A percentile compares a stretch with the other conserved stretches of the same genome.
Conservation (phyloP, 2,329 filamentous ascomycete species). For the Gaeumannomyces tritici region DNA sequence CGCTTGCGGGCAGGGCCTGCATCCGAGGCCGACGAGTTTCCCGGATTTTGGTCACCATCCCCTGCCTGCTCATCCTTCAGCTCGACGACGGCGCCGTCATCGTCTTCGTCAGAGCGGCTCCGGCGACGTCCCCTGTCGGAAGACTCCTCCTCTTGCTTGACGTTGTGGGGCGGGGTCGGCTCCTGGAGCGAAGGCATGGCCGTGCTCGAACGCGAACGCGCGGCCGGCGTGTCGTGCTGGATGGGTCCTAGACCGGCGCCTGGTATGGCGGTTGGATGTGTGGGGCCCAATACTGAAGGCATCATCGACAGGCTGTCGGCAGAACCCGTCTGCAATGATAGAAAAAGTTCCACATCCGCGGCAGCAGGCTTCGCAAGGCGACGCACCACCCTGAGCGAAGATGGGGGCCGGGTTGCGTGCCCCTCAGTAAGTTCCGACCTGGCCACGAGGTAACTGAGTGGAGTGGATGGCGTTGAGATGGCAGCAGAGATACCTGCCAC, state of each 20-base stretch:
- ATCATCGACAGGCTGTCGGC: neutral
- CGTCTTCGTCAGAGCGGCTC: slow-evolving; percentile 32
- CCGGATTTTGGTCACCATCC: slow-evolving; percentile 29
- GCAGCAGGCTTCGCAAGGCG: too few relatives aligned
- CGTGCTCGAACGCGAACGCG: slow-evolving; percentile 13
- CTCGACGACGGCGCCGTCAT: slow-evolving; percentile 27
- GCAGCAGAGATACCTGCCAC: too few relatives aligned
- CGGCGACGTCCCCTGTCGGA: slow-evolving; percentile 28
- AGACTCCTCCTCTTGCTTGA: slow-evolving; percentile 29
- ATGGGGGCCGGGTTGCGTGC: too few relatives aligned
- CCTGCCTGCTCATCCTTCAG: slow-evolving; percentile 23
- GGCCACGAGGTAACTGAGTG: too few relatives aligned
- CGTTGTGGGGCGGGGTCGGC: slow-evolving; percentile 26
- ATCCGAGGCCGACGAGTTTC: slow-evolving; percentile 42
- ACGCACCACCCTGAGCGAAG: too few relatives aligned
- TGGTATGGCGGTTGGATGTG: neutral
- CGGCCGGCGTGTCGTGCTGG: neutral
- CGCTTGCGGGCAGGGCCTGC: slow-evolving; percentile 46
- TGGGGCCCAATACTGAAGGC: neutral
- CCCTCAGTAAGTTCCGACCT: too few relatives aligned
- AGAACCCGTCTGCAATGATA: too few relatives aligned
- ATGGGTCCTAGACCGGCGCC: too few relatives aligned
- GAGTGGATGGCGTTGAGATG: too few relatives aligned
- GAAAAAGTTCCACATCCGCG: too few relatives aligned
- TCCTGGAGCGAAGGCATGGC: slow-evolving; percentile 33